Base-by-base conservation (phyloP, 345 rosid species). In the Aquilaria yunnanensis region DNA sequence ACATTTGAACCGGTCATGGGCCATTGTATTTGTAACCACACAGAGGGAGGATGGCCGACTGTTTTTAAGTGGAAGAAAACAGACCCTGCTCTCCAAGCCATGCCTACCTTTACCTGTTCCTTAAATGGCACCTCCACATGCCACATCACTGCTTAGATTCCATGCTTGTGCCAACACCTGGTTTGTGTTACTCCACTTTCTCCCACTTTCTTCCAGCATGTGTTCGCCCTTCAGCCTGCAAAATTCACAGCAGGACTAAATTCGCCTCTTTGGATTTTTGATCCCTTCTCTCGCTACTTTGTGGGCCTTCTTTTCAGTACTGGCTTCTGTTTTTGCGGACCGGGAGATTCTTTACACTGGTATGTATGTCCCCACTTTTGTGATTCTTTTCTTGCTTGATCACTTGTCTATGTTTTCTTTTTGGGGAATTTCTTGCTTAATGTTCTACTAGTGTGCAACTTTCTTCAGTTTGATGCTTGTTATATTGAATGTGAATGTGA, bases 11-110 rank as follows among this genome's bases (percentile, higher is more conserved):
- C 8, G 63, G 70, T 62, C 57, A 59, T 62, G 56, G 67, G 70
- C 63, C 60, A 74, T 72, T 74, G 65, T 63, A 72, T 74, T 61
- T 67, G 61, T 60, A 78, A 78, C 83, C 61, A 67, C 73, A 69
- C 74, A 64, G 60, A 54, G 62, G 55, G 72, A 59, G 53, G 61
- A n/a, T 14, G 31, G 14, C 7, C 8, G 14, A 47, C 51, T 37
- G 61, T 14, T 50, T 10, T 2, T 5, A 16, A 41, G 61, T 34
- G 29, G 10, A 53, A 23, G 5, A 6, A 10, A 51, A 14, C 57
- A 16, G 48, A 63, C 43, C 16, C 32, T 34, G 9, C 58, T 41
- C 29, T 14, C 11, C 47, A 32, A 9, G 32, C 57, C 74, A 56
- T 65, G 60, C 23, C 23, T 23, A 59, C 65, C 71, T 71, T 5